Evolutionary conservation across 1,139 yeast genomes (phyloP).

Genomic region (Pichia sp.): DNA sequence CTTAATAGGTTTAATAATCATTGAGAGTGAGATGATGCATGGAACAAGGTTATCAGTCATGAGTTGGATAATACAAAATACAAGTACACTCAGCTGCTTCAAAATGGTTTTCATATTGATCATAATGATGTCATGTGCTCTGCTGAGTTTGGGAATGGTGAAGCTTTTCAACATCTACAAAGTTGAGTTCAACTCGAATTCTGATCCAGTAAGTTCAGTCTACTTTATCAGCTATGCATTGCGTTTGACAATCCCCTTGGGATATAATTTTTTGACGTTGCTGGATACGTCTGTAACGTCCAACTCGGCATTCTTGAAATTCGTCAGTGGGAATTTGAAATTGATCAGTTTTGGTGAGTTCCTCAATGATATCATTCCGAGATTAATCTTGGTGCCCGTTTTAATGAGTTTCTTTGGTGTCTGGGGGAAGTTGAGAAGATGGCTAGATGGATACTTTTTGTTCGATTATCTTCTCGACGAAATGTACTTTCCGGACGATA

Average conservation of each 20-base stretch:
- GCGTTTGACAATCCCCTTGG: constrained; percentile 75
- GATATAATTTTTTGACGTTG: constrained; percentile 72
- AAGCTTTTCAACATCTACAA: constrained; percentile 75
- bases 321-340: constrained; percentile 73
- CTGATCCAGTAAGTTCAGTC: constrained; percentile 71
- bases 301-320: constrained; percentile 42
- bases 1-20: constrained; percentile 48
- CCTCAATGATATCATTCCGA: constrained; percentile 70
- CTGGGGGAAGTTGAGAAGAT: constrained; percentile 59
- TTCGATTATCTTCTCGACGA: constrained; percentile 46
- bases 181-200: constrained; percentile 55
- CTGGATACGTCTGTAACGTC: constrained; percentile 38
- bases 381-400: constrained; percentile 67
- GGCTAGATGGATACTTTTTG: constrained; percentile 35
- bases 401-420: constrained; percentile 57
- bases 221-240: constrained; percentile 81
- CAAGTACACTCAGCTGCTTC: constrained; percentile 38
- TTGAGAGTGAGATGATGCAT: constrained; percentile 73
- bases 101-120: constrained; percentile 41
- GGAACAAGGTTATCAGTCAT: constrained; percentile 63
- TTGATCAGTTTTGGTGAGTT: constrained; percentile 69
- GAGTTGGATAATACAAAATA: constrained; percentile 39
- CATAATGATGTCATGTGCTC: constrained; percentile 64
- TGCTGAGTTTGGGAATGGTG: constrained; percentile 62
- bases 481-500: constrained; percentile 27